A percentile compares a stretch with the other conserved stretches of the same genome.
These are phyloP conservation scores for Sporothrix brasiliensis DNA, from an alignment of 2,329 filamentous ascomycete species.

Conservation along the genomic window DNA sequence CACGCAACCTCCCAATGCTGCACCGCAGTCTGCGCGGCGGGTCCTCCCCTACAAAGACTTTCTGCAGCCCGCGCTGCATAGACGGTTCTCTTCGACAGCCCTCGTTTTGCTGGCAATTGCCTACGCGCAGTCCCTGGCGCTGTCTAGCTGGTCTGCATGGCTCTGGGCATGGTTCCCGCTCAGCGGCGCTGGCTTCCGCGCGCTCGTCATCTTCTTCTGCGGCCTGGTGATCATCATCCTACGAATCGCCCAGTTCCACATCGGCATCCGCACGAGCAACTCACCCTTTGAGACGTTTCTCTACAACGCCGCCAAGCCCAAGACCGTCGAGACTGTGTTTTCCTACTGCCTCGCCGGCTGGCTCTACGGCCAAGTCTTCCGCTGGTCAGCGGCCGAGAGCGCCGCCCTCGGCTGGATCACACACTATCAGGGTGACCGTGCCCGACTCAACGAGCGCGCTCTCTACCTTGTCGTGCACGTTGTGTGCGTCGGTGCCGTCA, in stretches of 20 bases:
- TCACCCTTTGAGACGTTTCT: slow-evolving; percentile 68
- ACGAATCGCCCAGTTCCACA: slow-evolving; percentile 80
- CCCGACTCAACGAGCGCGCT: slow-evolving; percentile 81
- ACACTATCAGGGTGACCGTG: slow-evolving; percentile 69
- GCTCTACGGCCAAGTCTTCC: slow-evolving; percentile 78
- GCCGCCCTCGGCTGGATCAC: slow-evolving; percentile 74
- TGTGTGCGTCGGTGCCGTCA: slow-evolving; percentile 66
- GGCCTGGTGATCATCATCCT: slow-evolving; percentile 79
- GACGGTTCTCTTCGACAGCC: slow-evolving; percentile 80
- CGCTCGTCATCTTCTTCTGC: slow-evolving; percentile 73
- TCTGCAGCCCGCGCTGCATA: slow-evolving; percentile 83
- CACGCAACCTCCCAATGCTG: slow-evolving; percentile 32
- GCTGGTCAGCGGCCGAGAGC: slow-evolving; percentile 66
- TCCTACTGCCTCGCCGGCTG: slow-evolving; percentile 79
- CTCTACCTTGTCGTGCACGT: slow-evolving; percentile 77
- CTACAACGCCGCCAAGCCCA: slow-evolving; percentile 59
- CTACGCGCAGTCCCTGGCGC: slow-evolving; percentile 70
- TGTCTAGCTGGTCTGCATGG: slow-evolving; percentile 70
- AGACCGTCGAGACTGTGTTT: slow-evolving; percentile 68
- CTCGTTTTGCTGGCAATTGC: slow-evolving; percentile 69
- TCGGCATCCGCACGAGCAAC: slow-evolving; percentile 70
- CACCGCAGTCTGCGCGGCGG: slow-evolving; percentile 53
- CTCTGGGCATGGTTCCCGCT: slow-evolving; percentile 88
- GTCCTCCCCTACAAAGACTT: slow-evolving; percentile 77
- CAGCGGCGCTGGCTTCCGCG: slow-evolving; percentile 72